Evolutionary conservation across 306 rosid genomes (phyloP).

Genomic region (Crotalaria pallida): DNA sequence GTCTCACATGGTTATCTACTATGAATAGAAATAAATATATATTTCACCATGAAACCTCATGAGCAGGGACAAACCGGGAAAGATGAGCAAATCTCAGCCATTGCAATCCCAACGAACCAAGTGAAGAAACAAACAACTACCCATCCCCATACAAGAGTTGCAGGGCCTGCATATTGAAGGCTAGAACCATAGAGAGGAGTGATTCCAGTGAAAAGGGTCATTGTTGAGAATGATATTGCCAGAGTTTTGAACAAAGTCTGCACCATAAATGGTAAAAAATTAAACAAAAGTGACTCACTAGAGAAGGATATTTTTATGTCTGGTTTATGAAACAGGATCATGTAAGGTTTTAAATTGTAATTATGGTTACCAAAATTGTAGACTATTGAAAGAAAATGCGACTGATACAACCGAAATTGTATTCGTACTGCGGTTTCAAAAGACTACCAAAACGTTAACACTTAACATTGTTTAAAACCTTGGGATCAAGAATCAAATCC

Average conservation of each 20-base stretch:
- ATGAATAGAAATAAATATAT: neutral
- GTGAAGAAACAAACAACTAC: slow-evolving; percentile 79
- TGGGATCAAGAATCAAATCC: neutral
- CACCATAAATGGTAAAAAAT: slow-evolving; percentile 7
- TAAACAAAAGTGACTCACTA: neutral
- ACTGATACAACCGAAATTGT: too few species aligned
- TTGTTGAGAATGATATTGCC: slow-evolving; percentile 82
- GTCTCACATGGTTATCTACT: neutral
- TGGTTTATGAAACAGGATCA: too few species aligned
- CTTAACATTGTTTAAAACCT: too few species aligned
- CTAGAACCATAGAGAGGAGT: slow-evolving; percentile 86
- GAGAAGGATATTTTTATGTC: neutral
- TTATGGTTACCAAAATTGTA: too few species aligned
- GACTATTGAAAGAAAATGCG: too few species aligned
- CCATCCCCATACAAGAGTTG: slow-evolving; percentile 92
- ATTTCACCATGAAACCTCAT: neutral
- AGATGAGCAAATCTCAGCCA: slow-evolving; percentile 94
- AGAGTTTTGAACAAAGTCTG: slow-evolving; percentile 88
- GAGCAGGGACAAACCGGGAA: slow-evolving; percentile 58
- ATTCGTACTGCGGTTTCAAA: too few species aligned
- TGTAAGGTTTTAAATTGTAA: too few species aligned
- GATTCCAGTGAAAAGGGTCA: slow-evolving; percentile 94
- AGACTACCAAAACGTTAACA: too few species aligned
- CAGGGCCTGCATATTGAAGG: slow-evolving; percentile 80
- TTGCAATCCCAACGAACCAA: slow-evolving; percentile 80